phyloP scores from a whole-genome alignment of 805 yeast genomes.

The Jamesozyma rosinii region DNA sequence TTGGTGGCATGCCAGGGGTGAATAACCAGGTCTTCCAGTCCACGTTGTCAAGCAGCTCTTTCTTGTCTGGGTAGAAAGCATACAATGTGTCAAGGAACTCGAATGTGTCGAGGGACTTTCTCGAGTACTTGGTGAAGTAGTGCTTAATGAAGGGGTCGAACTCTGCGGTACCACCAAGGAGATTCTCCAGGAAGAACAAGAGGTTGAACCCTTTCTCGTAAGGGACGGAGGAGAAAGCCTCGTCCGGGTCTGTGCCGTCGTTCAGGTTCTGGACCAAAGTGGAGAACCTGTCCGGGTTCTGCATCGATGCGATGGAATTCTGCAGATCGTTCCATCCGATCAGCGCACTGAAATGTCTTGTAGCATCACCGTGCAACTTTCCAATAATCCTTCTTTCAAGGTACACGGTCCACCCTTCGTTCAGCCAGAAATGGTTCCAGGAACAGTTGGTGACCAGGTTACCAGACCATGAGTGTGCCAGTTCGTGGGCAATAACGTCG shows the following conservation, averaged over 20 bases:
- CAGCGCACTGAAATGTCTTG: constrained; percentile 72
- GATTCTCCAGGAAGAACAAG: constrained; percentile 61
- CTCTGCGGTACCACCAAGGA: constrained; percentile 51
- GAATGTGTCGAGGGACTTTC: constrained; percentile 68
- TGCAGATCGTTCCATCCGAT: constrained; percentile 83
- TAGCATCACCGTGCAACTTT: constrained; percentile 64
- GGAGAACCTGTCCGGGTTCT: constrained; percentile 44
- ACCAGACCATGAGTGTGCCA: constrained; percentile 91
- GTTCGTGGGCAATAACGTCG: constrained; percentile 85
- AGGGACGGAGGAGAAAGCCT: constrained; percentile 78
- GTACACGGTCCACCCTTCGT: constrained; percentile 95
- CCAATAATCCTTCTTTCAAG: constrained; percentile 78
- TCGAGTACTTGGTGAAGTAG: constrained; percentile 63
- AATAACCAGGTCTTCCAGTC: constrained; percentile 85
- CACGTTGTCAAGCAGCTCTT: constrained; percentile 48
- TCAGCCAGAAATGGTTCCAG: constrained; percentile 91
- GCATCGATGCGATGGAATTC: constrained; percentile 58
- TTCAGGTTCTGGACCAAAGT: constrained; percentile 63
- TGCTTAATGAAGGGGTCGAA: constrained; percentile 76
- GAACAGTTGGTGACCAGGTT: constrained; percentile 83
- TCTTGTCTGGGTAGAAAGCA: constrained; percentile 47
- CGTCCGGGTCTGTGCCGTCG: constrained; percentile 74
- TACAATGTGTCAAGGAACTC: constrained; percentile 70
- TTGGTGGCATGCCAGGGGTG: constrained; percentile 82
- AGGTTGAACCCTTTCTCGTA: constrained; percentile 85